Base-by-base conservation (phyloP, 345 rosid species). In the Eucalyptus pauciflora region DNA sequence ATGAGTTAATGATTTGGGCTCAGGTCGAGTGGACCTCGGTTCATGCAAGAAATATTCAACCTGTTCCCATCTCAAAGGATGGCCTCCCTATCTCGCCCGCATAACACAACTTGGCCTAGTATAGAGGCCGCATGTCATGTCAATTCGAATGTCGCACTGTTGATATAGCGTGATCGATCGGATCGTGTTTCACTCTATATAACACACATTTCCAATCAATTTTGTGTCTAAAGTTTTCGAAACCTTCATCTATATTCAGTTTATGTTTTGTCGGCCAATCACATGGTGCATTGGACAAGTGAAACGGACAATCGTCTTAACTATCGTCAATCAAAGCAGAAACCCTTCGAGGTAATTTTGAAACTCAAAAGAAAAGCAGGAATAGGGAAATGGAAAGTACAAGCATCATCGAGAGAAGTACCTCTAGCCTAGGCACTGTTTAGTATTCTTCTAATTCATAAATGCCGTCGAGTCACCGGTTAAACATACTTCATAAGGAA, bases 381-480 rank as follows among this genome's bases (percentile, higher is more conserved):
- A 4, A 8, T 64, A 7, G 15, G 20, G 15, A 14, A n/a, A 64
- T 15, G 76, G 37, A 4, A 64, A n/a, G 10, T 52, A 64, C 33
- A 15, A n/a, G 18, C 20, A 64, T 14, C 3, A 3, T 2, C 10
- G 0, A 10, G 43, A 31, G 43, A 69, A 69, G 24, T 17, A 69
- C 80, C 24, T 33, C 24, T 16, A 33, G 43, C 22, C 24, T 37
- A 69, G 45, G 43, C 22, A 33, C 13, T 33, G 0, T 8, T 9
- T 2, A 31, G 5, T 33, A 69, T 69, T 69, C 45, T 69, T 69
- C 13, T 33, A 69, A 33, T 56, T 56, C 62, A 56, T 25, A 24
- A 56, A 56, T 24, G 6, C 13, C 22, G 2, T 64, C 20, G 6
- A 7, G 31, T 27, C 17, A 29, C 2, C 0, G 1, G 16, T 62